Evolutionary conservation across 2,329 filamentous ascomycete species (phyloP).

Genomic region (Exserohilum rostratum): DNA sequence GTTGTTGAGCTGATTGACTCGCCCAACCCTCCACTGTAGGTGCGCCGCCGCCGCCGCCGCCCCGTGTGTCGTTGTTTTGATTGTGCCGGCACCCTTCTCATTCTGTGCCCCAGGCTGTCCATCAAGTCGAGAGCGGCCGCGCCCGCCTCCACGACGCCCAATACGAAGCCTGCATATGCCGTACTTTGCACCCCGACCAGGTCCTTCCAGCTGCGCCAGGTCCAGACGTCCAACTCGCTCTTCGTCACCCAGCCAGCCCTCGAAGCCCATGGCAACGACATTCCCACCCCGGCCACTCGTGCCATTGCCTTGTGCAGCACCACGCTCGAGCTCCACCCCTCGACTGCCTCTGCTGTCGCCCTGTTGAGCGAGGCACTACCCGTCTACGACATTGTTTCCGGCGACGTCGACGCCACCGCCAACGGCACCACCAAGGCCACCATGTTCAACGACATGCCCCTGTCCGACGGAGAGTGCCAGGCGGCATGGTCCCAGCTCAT

Average conservation of each 20-base stretch:
- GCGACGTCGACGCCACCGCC: constrained; percentile 35
- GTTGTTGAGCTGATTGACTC: constrained; percentile 61
- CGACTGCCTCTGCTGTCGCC: constrained; percentile 42
- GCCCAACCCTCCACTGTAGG: constrained; percentile 52
- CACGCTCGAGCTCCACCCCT: constrained; percentile 52
- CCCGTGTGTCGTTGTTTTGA: constrained; percentile 12
- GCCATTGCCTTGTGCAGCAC: constrained; percentile 54
- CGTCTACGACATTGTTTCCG: constrained; percentile 44
- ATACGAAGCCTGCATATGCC: constrained; percentile 52
- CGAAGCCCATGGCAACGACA: constrained; percentile 44
- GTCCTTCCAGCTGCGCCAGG: constrained; percentile 67
- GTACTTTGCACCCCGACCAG: constrained; percentile 64
- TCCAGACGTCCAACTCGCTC: constrained; percentile 69
- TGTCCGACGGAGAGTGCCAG: constrained; percentile 60
- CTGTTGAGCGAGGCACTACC: constrained; percentile 49
- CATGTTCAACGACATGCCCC: constrained; percentile 58
- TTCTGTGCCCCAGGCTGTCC: constrained; percentile 38
- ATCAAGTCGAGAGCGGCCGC: constrained; percentile 43
- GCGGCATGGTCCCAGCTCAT: constrained; percentile 58
- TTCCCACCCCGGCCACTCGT: constrained; percentile 43
- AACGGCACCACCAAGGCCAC: constrained; percentile 43
- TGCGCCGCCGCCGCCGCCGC: constrained; percentile 21
- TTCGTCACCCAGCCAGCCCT: constrained; percentile 58
- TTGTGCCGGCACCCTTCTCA: constrained; percentile 30
- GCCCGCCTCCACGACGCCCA: constrained; percentile 22